These are phyloP conservation scores for Byssoonygena ceratinophila DNA, from an alignment of 2,329 filamentous ascomycete genomes.

Conservation along the genomic window DNA sequence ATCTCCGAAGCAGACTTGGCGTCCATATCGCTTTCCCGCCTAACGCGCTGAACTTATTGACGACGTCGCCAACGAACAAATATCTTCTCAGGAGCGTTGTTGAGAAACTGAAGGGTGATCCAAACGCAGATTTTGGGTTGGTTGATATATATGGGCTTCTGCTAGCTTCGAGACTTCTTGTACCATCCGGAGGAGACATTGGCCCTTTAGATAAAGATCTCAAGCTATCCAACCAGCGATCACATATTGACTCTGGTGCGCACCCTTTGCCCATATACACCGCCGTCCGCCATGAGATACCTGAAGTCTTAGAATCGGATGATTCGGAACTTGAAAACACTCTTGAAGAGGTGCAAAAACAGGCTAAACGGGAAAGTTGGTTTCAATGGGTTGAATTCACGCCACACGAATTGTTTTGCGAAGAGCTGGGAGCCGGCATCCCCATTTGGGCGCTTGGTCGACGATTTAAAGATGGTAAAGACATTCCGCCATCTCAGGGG, in stretches of 20 bases:
- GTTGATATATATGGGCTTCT: constrained; percentile 89
- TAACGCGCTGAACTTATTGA: constrained; percentile 65
- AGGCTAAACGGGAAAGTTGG: constrained; percentile 60
- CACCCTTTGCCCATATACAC: constrained; percentile 92
- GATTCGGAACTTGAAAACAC: constrained; percentile 39
- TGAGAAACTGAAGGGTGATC: constrained; percentile 79
- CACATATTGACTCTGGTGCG: constrained; percentile 63
- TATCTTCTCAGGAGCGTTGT: constrained; percentile 78
- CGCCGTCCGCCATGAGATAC: constrained; percentile 90
- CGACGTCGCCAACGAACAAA: constrained; percentile 86
- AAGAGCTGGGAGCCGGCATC: constrained; percentile 83
- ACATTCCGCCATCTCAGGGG: constrained; percentile 52
- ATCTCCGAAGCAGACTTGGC: constrained; percentile 73
- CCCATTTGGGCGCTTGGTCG: constrained; percentile 89
- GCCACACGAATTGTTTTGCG: constrained; percentile 89
- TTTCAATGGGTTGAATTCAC: constrained; percentile 98
- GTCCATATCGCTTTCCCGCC: constrained; percentile 91
- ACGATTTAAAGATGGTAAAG: constrained; percentile 64
- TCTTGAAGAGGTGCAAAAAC: constrained; percentile 34
- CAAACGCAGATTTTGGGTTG: constrained; percentile 69
- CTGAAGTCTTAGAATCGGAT: constrained; percentile 42
- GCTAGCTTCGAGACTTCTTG: constrained; percentile 70
- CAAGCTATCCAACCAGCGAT: constrained; percentile 79
- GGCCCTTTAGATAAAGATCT: constrained; percentile 67
- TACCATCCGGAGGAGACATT: constrained; percentile 68